Evolutionary conservation across 805 yeast genomes (phyloP), one percentile per base, ranked within the genome.

Genomic region (Cyberlindnera euphorbiiphila): DNA sequence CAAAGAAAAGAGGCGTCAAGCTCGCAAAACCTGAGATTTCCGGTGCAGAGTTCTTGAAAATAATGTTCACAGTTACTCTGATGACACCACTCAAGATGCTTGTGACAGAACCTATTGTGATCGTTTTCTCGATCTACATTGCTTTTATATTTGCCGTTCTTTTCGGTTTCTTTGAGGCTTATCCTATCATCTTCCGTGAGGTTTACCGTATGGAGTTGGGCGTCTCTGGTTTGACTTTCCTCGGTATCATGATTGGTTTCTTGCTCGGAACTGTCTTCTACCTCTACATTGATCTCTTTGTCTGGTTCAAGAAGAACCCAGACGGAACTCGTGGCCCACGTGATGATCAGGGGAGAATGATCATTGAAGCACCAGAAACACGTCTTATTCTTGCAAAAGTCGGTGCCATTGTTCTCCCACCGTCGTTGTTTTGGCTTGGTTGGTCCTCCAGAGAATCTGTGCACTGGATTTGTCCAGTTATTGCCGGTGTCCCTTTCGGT

Each of bases 91-190:
- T 78, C 32, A 71, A 76, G 51, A 80, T 85, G 88, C 66, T 85
- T 36, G 51, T 76, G 24, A 71, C 72, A 24, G 94, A 85, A 49
- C 93, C 93, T 37, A 84, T 84, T 49, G 89, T 85, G 25, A 58
- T 76, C 33, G 75, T 78, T 15, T 76, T 81, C 54, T 77, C 86
- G 21, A 59, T 81, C 35, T 83, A 83, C 57, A 74, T 79, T 41
- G 83, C 89, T 0, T 81, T 83, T 53, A 74, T 83, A 35, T 82
- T 82, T 62, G 87, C 89, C 1, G 87, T 83, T 3, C 62, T 83
- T 37, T 83, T 82, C 48, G 89, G 87, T 0, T 83, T 82, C 67
- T 83, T 83, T 52, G 89, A 82, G 58, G 88, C 88, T 4, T 81
- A 68, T 61, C 88, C 88, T 8, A 74, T 82, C 35, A 82, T 83